Evolutionary conservation across 2,329 filamentous ascomycete genomes (phyloP).

Genomic region (Talaromyces marneffei): DNA sequence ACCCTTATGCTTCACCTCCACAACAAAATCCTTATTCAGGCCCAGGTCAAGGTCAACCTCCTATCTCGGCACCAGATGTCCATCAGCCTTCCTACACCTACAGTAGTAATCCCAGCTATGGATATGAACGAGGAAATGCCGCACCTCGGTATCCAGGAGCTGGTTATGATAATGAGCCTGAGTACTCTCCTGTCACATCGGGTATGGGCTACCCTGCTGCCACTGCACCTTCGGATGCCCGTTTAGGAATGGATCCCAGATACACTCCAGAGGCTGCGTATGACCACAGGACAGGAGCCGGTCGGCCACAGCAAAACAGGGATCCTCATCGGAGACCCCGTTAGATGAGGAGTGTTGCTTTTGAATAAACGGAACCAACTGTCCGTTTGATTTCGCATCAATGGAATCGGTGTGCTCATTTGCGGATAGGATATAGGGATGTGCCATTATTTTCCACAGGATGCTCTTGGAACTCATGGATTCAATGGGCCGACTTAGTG

Average conservation of each 20-base stretch:
- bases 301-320: constrained; percentile 36
- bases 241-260: constrained; percentile 41
- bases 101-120: constrained; percentile 27
- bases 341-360: constrained; percentile 18
- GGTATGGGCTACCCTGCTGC: constrained; percentile 36
- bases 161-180: constrained; percentile 37
- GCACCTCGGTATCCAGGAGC: constrained; percentile 39
- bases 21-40: constrained; percentile 18
- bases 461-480: constrained; percentile 1
- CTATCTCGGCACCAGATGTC: constrained; percentile 35
- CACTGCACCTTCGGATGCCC: constrained; percentile 36
- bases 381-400: not conserved
- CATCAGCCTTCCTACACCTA: constrained; percentile 36
- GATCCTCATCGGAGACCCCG: constrained; percentile 35
- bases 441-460: not conserved
- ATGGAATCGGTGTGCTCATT: not conserved
- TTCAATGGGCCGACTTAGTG: not conserved
- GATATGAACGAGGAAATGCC: constrained; percentile 35
- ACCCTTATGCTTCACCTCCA: constrained; percentile 29
- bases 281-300: constrained; percentile 27
- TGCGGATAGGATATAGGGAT: not conserved
- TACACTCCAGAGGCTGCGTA: constrained; percentile 36
- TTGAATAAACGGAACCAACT: too few relatives aligned
- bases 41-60: constrained; percentile 29
- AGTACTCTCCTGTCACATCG: constrained; percentile 37